Evolutionary conservation across 352 stramenopile species (phyloP), one percentile per base, ranked within the genome.

Genomic region (Aphanomyces astaci): DNA sequence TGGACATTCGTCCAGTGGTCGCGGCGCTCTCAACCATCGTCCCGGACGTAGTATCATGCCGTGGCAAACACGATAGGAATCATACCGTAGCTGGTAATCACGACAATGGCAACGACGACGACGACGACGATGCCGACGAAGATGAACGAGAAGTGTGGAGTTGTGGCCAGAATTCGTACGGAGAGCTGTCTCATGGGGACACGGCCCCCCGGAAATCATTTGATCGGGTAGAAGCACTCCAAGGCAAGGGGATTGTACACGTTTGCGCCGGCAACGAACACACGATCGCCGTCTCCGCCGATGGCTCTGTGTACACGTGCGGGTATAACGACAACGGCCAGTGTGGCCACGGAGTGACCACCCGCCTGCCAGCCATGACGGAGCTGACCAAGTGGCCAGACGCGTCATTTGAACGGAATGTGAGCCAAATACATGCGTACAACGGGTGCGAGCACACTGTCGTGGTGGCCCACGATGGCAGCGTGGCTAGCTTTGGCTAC

Each of bases 251-350:
- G 2, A 77, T 96, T 11, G 65, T 92, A 4, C 78, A 94, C 64
- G 71, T 96, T 40, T 82, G 85, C 10, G 88, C 88, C n/a, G 88
- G 88, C n/a, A 98, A 98, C 72, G 92, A 98, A 56, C 92, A 98
- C 68, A 97, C 81, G 2, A 78, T 97, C 15, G 84, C 86, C 1
- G 70, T 98, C 15, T 86, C 82, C 30, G 54, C 59, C 0, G 80
- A 92, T 62, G 90, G 91, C 9, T 78, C 75, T 30, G 83, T 96
- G 3, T 89, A 89, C 22, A 95, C 86, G 3, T 95, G 87, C 30
- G 92, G 92, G 2, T 97, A 98, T 77, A 98, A 98, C 62, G 92
- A 97, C 70, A 98, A 98, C 63, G 92, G 92, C 0, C 92, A 98
- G 67, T 98, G 92, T 66, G 92, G 91, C 9, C 87, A 92, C 33